Conservation (phyloP, 164 flowering plant genomes). For the Cinnamomum chago region DNA sequence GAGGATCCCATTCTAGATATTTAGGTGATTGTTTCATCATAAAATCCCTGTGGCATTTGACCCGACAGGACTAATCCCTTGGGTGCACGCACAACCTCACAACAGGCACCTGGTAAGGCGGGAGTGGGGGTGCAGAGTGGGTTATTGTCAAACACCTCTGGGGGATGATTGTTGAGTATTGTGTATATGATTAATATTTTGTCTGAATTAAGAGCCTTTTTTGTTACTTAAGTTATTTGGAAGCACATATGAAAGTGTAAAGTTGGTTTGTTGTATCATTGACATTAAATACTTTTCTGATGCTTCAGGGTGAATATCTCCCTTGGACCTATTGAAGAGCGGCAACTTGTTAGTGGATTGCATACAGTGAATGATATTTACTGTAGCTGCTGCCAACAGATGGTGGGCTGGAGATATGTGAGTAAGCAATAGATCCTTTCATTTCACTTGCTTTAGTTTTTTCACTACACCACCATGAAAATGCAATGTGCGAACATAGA, state of each 20-base stretch:
- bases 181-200: no score
- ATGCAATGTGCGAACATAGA: background rate
- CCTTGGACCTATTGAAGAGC: constrained; percentile 33
- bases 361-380: constrained; percentile 39
- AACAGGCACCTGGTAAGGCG: no score
- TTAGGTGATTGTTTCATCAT: no score
- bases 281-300: background rate
- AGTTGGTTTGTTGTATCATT: background rate
- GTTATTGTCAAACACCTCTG: no score
- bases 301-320: constrained; percentile 36
- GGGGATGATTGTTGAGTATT: no score
- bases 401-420: constrained; percentile 49
- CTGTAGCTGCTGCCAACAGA: constrained; percentile 43
- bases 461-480: background rate
- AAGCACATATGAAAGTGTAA: background rate
- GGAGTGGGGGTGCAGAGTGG: no score
- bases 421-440: constrained; percentile 10
- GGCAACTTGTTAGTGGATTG: constrained; percentile 25
- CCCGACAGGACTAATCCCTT: no score
- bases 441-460: background rate
- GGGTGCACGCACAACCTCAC: no score
- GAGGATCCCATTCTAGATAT: no score
- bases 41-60: no score
- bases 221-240: no score
- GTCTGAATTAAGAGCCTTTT: background rate